Conservation (phyloP, 2,329 filamentous ascomycete genomes). For the Colletotrichum echinochloae region DNA sequence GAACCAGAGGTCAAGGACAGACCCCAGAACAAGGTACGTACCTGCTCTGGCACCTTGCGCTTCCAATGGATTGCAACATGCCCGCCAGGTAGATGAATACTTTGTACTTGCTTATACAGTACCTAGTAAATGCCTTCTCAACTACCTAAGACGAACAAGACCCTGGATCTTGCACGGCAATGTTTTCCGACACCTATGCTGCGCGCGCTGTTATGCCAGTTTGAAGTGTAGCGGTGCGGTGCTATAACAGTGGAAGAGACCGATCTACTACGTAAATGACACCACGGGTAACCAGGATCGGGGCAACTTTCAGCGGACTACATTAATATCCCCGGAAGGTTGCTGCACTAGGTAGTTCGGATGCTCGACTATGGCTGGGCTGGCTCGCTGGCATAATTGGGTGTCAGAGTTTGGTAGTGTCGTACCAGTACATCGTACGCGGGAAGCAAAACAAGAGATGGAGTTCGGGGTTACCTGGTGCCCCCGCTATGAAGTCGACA, state of each 20-base stretch:
- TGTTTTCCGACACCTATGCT: slow-evolving; percentile 11
- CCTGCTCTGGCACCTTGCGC: neutral
- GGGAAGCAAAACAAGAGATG: slow-evolving; percentile 30
- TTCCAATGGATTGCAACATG: neutral
- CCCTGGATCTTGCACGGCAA: slow-evolving; percentile 19
- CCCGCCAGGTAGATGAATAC: neutral
- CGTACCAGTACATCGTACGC: slow-evolving; percentile 6
- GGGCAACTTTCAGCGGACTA: neutral
- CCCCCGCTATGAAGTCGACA: slow-evolving; percentile 32
- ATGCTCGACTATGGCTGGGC: neutral
- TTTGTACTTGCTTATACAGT: too few species aligned
- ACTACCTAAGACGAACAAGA: too few species aligned
- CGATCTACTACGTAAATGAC: neutral
- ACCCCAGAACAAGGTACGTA: slow-evolving; percentile 10
- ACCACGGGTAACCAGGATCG: neutral
- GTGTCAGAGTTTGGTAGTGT: slow-evolving; percentile 10
- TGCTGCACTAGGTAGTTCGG: neutral
- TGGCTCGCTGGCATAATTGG: slow-evolving; percentile 1
- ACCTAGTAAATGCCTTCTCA: too few species aligned
- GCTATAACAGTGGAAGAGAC: neutral
- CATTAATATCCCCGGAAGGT: neutral
- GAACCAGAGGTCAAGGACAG: slow-evolving; percentile 3
- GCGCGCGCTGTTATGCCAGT: neutral
- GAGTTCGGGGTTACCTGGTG: slow-evolving; percentile 29
- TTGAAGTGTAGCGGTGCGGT: neutral